Base-by-base conservation (phyloP, 2,329 filamentous ascomycete genomes). In the Cladosporium sp. region DNA sequence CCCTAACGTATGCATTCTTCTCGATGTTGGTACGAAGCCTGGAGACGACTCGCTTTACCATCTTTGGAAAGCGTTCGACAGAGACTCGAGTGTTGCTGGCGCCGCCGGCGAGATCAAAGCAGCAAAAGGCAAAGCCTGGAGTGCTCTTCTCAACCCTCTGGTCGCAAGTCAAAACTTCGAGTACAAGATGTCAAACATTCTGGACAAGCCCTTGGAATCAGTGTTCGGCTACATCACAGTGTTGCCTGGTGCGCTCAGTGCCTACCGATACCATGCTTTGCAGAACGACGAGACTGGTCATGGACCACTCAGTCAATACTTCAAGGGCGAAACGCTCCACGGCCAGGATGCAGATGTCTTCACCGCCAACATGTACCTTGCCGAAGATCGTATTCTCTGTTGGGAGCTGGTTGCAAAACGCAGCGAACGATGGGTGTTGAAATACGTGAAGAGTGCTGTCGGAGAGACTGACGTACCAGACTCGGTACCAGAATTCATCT, bases 181-280 rank as follows among this genome's bases (percentile, higher is more conserved):
- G 78, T 99, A 99, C 80, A 99, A 99, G 76, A 97, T 99, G 91
- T 96, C 92, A 40, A 99, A 99, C 69, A 99, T 99, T 68, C 81
- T 99, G 25, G 94, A 99, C 73, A 99, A 99, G 74, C 94, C 94
- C 0, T 80, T 99, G 2, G 94, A 99, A 73, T 96, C 91, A 0
- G 93, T 96, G 0, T 99, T 99, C 73, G 94, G 94, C 1, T 99
- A 97, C 72, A 99, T 99, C 66, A 97, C 93, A 5, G 94, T 99
- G 66, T 78, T 99, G 64, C 95, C 94, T 0, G 95, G 94, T 74
- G 94, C 94, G 0, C 83, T 99, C 55, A 96, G 90, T 71, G 94
- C 94, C 1, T 99, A 99, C 73, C 85, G 95, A 42, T 99, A 96
- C 74, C 90, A 97, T 67, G 94, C 94, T 2, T 77, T 99, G 63